Conservation (phyloP, 169 alveolate genomes). For the Cryptosporidium canis region DNA sequence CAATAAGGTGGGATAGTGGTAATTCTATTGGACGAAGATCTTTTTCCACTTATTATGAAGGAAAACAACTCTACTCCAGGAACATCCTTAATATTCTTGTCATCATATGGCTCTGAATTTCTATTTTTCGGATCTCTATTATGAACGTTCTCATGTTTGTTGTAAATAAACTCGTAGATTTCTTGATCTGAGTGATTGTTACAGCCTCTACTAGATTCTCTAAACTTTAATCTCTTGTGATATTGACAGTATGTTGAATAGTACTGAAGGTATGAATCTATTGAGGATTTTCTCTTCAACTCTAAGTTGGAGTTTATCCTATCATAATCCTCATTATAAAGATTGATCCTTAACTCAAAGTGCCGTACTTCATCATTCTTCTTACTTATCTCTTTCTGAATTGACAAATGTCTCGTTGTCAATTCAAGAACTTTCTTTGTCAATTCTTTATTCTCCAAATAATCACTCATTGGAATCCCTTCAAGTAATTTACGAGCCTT, state of each 20-base stretch:
- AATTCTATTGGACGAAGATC: not conserved
- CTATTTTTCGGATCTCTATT: not conserved
- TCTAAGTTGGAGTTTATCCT: not conserved
- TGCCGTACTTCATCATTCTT: conserved; percentile 6
- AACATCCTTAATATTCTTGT: not conserved
- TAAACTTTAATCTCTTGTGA: not conserved
- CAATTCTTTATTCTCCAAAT: not conserved
- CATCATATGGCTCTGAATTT: not conserved
- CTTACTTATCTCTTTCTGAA: not conserved
- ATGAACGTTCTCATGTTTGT: not conserved
- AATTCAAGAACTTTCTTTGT: not conserved
- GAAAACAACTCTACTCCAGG: conserved; percentile 34
- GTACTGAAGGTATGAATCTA: conserved; percentile 28
- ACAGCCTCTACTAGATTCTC: not conserved
- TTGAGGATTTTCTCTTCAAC: not conserved
- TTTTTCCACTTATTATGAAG: not conserved
- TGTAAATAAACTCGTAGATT: conserved; percentile 6
- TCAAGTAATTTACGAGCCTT: not conserved
- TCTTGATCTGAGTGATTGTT: not conserved
- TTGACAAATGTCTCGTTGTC: not conserved
- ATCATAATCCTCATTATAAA: conserved; percentile 6
- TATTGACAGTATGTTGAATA: conserved; percentile 53
- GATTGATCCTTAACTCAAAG: not conserved
- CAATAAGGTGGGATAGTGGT: conserved; percentile 9
- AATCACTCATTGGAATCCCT: conserved; percentile 13